Evolutionary conservation across 768 basidiomycete genomes (phyloP).

Genomic region (Lactifluus echinatus): DNA sequence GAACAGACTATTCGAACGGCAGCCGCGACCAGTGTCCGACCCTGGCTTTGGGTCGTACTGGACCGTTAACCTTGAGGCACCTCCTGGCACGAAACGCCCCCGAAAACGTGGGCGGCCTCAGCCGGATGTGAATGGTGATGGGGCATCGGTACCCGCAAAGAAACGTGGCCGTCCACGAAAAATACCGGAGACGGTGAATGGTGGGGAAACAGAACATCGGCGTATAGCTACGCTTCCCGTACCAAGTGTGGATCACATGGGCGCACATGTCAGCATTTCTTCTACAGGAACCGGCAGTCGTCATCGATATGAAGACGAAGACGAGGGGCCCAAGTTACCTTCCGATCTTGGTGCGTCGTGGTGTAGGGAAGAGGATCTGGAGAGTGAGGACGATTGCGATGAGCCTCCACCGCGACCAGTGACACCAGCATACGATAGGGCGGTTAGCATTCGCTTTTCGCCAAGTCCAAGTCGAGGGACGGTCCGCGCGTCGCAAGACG

Average conservation of each 20-base stretch:
- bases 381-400: slow-evolving; percentile 55
- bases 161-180: slow-evolving; percentile 22
- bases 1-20: slow-evolving; percentile 74
- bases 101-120: slow-evolving; percentile 65
- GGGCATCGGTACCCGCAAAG: slow-evolving; percentile 13
- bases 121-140: slow-evolving; percentile 31
- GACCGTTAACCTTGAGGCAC: slow-evolving; percentile 82
- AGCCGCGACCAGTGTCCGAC: slow-evolving; percentile 73
- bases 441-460: background rate
- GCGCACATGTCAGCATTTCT: slow-evolving; percentile 18
- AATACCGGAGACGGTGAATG: slow-evolving; percentile 3
- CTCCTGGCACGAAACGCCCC: slow-evolving; percentile 78
- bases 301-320: slow-evolving; percentile 27
- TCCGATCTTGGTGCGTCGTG: slow-evolving; percentile 22
- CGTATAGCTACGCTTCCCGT: slow-evolving; percentile 11
- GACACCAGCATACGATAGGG: slow-evolving; percentile 15
- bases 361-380: slow-evolving; percentile 36
- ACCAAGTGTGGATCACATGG: slow-evolving; percentile 3
- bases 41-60: slow-evolving; percentile 85
- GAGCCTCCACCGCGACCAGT: background rate
- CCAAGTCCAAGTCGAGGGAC: slow-evolving; percentile 6
- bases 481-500: background rate
- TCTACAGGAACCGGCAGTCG: slow-evolving; percentile 23
- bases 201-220: background rate
- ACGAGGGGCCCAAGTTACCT: slow-evolving; percentile 28